Percentiles rank a stretch among this genome's conserved stretches.
These are phyloP conservation scores for Kluyveromyces dobzhanskii DNA, from an alignment of 805 yeast genomes.

Conservation along the genomic window DNA sequence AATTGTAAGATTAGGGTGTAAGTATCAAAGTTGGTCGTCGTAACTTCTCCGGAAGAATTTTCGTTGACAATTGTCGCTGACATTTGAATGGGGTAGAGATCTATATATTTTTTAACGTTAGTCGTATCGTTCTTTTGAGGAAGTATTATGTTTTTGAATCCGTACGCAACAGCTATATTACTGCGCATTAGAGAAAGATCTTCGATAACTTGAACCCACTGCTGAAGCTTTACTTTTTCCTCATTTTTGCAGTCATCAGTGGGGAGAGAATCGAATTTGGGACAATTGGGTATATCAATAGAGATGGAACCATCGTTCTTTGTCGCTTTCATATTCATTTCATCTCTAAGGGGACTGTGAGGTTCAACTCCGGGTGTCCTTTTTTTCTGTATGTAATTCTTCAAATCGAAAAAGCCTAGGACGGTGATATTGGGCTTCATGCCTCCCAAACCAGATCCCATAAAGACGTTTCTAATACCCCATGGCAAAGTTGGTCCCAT, in stretches of 20 bases:
- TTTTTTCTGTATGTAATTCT: slow-evolving; percentile 17
- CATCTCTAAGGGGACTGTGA: slow-evolving; percentile 8
- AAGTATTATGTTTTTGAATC: slow-evolving; percentile 59
- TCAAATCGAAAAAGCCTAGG: slow-evolving; percentile 74
- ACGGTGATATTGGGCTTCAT: slow-evolving; percentile 96
- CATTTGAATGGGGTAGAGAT: slow-evolving; percentile 95
- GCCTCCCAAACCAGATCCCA: slow-evolving; percentile 97
- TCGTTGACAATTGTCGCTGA: slow-evolving; percentile 51
- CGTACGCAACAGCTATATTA: slow-evolving; percentile 90
- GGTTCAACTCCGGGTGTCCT: neutral
- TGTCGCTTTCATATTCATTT: slow-evolving; percentile 2
- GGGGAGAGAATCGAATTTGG: slow-evolving; percentile 37
- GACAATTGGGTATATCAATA: slow-evolving; percentile 2
- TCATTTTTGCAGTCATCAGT: slow-evolving; percentile 76
- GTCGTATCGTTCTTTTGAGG: slow-evolving; percentile 39
- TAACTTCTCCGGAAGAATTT: slow-evolving; percentile 37
- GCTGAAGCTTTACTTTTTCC: slow-evolving; percentile 55
- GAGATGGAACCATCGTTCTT: slow-evolving; percentile 5
- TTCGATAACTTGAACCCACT: slow-evolving; percentile 91
- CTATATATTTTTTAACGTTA: slow-evolving; percentile 51
- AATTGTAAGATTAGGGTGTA: slow-evolving; percentile 87
- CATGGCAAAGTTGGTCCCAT: slow-evolving; percentile 82
- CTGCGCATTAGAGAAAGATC: slow-evolving; percentile 83
- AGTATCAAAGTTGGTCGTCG: slow-evolving; percentile 91
- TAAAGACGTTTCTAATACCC: slow-evolving; percentile 88